A percentile compares a stretch with the other conserved stretches of the same genome.
These are phyloP conservation scores for Petunia hybrid DNA, from an alignment of 305 asterid species.

Conservation along the genomic window DNA sequence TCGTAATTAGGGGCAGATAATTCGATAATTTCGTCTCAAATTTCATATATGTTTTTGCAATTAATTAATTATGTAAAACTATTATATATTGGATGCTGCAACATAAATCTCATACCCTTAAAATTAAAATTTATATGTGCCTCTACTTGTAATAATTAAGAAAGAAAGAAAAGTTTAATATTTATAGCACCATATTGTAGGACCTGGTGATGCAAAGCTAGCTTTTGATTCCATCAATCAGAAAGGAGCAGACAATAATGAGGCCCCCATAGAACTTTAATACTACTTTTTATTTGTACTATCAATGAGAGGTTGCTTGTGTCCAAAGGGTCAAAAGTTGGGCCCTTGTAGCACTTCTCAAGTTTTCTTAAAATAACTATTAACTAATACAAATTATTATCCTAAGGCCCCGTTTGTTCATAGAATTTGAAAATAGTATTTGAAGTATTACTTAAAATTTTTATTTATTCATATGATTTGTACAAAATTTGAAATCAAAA, in stretches of 20 bases:
- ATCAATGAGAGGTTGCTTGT: background rate
- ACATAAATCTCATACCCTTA: background rate
- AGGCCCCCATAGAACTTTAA: background rate
- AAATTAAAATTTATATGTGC: background rate
- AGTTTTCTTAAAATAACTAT: background rate
- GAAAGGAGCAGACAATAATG: slow-evolving; percentile 13
- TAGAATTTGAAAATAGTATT: no score
- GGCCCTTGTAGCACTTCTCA: background rate
- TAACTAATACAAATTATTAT: no score
- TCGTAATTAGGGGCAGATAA: no score
- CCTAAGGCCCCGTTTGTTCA: no score
- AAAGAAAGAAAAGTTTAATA: background rate
- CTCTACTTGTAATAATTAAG: background rate
- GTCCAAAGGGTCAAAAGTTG: slow-evolving; percentile 5
- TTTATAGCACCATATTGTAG: background rate
- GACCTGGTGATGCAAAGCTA: slow-evolving; percentile 19
- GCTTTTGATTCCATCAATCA: background rate
- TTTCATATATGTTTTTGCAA: no score
- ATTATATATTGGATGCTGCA: no score
- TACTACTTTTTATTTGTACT: background rate
- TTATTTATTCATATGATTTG: no score
- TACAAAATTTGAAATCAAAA: no score
- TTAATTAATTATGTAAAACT: no score
- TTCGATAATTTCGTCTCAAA: background rate
- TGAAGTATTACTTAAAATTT: no score